Evolutionary conservation across 164 flowering plant species (phyloP), one percentile per base, ranked within the genome.

Genomic region (Umbellularia californica): DNA sequence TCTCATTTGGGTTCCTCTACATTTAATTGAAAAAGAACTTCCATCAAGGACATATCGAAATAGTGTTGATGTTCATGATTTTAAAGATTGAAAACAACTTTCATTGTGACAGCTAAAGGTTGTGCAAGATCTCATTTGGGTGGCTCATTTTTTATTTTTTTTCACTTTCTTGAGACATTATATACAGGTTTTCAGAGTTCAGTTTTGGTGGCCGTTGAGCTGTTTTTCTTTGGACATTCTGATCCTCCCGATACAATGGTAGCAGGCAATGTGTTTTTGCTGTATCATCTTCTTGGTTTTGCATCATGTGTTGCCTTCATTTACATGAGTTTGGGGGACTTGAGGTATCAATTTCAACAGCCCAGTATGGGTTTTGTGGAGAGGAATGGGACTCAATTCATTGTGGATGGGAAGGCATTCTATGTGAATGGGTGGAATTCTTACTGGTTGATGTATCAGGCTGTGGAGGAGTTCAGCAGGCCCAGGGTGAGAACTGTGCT

Each of bases 361-460:
- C 81, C 87, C 4, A 76, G 83, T 73, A 52, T 90, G 76, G 79
- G 77, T 17, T 93, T 93, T 83, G 97, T 95, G 69, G 79, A 78
- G 76, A 88, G 90, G 69, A 88, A 84, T 82, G 98, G 94, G 75
- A 88, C 88, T 76, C 95, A 88, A 77, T 91, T 95, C 74, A 55
- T 89, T 79, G 69, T 90, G 79, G 89, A 88, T 81, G 97, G 96
- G 23, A 84, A 73, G 73, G 69, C 83, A 0, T 91, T 92, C 41
- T 94, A 94, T 81, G 78, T 92, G 13, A 94, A 91, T 83, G 98
- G 98, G 2, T 94, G 98, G 98, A 94, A 94, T 72, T 94, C 98
- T 72, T 94, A 89, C 65, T 94, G 98, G 98, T 82, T 95, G 66
- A 90, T 95, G 98, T 94, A 88, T 77, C 93, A 89, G 68, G 88